Percentiles rank a stretch among this genome's conserved stretches.
Evolutionary conservation across 768 basidiomycete genomes (phyloP).

Genomic region (Cystoderma amianthinum): DNA sequence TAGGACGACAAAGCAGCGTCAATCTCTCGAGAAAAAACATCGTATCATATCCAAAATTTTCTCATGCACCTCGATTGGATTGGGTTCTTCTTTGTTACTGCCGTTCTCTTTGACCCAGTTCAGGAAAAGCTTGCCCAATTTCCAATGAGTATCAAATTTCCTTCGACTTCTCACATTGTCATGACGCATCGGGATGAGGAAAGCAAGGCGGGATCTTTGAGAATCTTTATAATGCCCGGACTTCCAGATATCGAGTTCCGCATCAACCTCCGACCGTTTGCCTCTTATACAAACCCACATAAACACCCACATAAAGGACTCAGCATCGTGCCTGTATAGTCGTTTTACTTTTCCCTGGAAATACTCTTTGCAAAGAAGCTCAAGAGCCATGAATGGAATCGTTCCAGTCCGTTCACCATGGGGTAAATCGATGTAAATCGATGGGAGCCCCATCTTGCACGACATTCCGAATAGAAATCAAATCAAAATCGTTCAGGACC

Average conservation of each 20-base stretch:
- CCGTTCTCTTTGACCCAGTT: too few species aligned
- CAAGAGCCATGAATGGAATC: neutral
- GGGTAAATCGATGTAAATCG: too few species aligned
- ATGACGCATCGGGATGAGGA: too few species aligned
- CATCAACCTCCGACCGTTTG: neutral
- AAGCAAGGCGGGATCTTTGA: neutral
- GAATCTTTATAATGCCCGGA: neutral
- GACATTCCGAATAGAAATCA: conserved; percentile 8
- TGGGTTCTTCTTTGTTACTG: too few species aligned
- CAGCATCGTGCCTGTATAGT: neutral
- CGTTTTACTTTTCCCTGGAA: neutral
- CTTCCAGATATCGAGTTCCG: neutral
- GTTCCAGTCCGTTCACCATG: neutral
- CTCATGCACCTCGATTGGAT: too few species aligned
- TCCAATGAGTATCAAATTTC: too few species aligned
- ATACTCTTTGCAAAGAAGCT: neutral
- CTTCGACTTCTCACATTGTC: too few species aligned
- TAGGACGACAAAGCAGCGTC: too few species aligned
- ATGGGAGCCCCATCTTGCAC: neutral
- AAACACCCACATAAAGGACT: neutral
- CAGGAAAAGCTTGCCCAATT: too few species aligned
- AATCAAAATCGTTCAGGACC: conserved; percentile 17
- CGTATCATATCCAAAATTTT: too few species aligned
- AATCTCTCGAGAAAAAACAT: too few species aligned
- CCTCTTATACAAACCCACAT: neutral